phyloP scores from a whole-genome alignment of 352 stramenopile genomes.

The Achlya hypogyna region DNA sequence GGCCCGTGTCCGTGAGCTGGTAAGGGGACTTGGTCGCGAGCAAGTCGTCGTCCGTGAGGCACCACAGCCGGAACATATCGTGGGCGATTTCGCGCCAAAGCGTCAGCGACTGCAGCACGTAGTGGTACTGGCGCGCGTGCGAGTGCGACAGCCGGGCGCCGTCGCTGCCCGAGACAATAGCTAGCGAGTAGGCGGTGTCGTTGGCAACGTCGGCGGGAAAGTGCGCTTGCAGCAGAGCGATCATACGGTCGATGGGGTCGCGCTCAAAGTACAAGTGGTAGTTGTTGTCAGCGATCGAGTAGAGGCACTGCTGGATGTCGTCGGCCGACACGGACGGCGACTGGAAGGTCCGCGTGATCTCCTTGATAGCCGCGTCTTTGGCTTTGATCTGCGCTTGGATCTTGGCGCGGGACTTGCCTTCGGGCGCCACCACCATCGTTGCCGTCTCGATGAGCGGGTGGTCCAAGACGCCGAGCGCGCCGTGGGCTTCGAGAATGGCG shows the following conservation, averaged over 20 bases:
- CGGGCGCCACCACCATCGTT: constrained; percentile 92
- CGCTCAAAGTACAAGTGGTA: constrained; percentile 93
- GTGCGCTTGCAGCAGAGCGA: constrained; percentile 75
- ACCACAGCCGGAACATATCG: constrained; percentile 97
- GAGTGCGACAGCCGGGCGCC: constrained; percentile 92
- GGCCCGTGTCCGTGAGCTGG: constrained; percentile 89
- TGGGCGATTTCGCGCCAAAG: constrained; percentile 94
- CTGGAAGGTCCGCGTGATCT: constrained; percentile 71
- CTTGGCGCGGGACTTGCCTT: constrained; percentile 76
- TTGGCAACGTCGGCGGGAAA: constrained; percentile 67
- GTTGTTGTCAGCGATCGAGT: constrained; percentile 31
- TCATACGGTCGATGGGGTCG: constrained; percentile 94
- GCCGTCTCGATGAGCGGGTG: constrained; percentile 87
- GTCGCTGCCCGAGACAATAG: constrained; percentile 88
- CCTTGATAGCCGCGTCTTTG: constrained; percentile 87
- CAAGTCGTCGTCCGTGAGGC: constrained; percentile 89
- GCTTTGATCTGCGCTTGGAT: constrained; percentile 90
- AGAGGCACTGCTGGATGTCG: constrained; percentile 28
- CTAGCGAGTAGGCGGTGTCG: constrained; percentile 74
- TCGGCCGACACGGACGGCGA: constrained; percentile 23
- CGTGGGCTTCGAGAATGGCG: constrained; percentile 64
- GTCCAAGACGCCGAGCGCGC: constrained; percentile 64
- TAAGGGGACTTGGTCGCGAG: constrained; percentile 78
- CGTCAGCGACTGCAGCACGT: constrained; percentile 93
- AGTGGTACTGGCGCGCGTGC: constrained; percentile 93